Conservation (phyloP, 2,329 filamentous ascomycete species). For the Penicillium sp. region DNA sequence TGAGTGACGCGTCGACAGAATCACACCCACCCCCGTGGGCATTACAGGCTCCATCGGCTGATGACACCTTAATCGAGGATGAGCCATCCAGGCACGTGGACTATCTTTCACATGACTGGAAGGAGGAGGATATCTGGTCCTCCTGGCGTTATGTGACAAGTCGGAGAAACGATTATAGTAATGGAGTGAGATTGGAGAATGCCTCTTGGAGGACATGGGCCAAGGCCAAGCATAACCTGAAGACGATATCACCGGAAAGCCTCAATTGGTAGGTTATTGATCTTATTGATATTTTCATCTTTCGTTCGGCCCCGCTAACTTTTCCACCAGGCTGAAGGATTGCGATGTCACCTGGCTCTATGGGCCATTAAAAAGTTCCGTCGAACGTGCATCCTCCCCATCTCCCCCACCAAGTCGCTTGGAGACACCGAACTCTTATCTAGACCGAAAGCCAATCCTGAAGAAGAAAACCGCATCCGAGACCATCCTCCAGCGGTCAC, state of each 20-base stretch:
- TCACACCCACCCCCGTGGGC: constrained; percentile 54
- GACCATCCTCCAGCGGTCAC: constrained; percentile 83
- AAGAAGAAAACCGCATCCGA: constrained; percentile 98
- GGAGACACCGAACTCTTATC: constrained; percentile 64
- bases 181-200: constrained; percentile 82
- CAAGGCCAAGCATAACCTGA: constrained; percentile 82
- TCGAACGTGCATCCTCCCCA: constrained; percentile 31
- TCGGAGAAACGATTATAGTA: constrained; percentile 73
- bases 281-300: neutral
- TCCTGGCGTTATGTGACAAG: constrained; percentile 93
- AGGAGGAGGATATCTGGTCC: constrained; percentile 94
- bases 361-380: constrained; percentile 77
- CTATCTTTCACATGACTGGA: constrained; percentile 90
- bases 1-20: constrained; percentile 23
- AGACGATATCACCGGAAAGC: constrained; percentile 84
- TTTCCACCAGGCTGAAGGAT: constrained; percentile 79
- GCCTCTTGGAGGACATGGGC: constrained; percentile 97
- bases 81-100: constrained; percentile 88
- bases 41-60: constrained; percentile 64
- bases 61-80: constrained; percentile 72
- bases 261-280: constrained; percentile 74
- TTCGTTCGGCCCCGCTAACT: constrained; percentile 9
- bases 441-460: constrained; percentile 81
- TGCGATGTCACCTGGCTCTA: constrained; percentile 98
- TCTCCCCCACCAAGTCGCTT: constrained; percentile 54